Evolutionary conservation across 495 filamentous ascomycete species (phyloP).

Genomic region (Podospora conica): DNA sequence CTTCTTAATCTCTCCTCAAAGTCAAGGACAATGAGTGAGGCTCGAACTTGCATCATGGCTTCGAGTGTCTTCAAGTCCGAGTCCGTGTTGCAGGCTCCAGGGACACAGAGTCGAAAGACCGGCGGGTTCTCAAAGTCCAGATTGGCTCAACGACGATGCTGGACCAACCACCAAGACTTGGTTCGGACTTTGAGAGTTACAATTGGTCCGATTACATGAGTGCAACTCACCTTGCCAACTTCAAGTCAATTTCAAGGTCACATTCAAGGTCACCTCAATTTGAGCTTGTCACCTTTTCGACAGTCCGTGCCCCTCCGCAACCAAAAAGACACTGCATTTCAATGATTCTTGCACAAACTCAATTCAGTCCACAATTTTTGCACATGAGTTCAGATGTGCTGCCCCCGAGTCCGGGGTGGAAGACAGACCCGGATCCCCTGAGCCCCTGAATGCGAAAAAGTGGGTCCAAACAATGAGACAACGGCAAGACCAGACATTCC

Average conservation of each 20-base stretch:
- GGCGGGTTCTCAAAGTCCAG: not conserved
- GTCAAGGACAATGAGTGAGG: not conserved
- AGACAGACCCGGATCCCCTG: not conserved
- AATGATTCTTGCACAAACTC: not conserved
- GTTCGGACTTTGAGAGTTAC: not conserved
- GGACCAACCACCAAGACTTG: not conserved
- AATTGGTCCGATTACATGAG: not conserved
- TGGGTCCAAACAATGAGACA: not conserved
- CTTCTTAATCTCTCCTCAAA: not conserved
- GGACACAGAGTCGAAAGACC: not conserved
- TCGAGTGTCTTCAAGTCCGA: not conserved
- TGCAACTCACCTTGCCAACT: not conserved
- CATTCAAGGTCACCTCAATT: no score
- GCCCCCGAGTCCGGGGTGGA: not conserved
- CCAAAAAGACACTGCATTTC: not conserved
- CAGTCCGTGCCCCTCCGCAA: not conserved
- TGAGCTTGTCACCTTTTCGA: not conserved
- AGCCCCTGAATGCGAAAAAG: not conserved
- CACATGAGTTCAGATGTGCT: not conserved
- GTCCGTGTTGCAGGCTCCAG: no score
- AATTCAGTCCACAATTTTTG: rapidly evolving
- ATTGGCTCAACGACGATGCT: not conserved
- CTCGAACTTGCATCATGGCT: not conserved
- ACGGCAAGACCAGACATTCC: not conserved
- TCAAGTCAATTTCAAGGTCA: not conserved